Evolutionary conservation across 768 basidiomycete genomes (phyloP).

Genomic region (Pholiota conissans): DNA sequence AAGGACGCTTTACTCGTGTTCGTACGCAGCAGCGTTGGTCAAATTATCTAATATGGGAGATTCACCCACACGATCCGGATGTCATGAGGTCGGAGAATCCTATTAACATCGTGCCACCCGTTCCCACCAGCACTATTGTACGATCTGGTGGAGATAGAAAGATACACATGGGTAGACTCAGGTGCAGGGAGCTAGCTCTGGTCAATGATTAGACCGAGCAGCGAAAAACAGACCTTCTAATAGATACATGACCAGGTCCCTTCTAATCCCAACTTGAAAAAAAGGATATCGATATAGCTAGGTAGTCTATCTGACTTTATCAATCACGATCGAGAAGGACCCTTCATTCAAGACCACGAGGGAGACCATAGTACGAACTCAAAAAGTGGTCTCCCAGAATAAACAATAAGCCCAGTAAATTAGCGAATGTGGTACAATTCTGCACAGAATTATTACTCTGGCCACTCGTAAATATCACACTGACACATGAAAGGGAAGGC

Average conservation of each 20-base stretch:
- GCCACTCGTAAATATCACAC: too few relatives aligned
- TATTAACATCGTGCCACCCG: not conserved
- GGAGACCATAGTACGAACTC: not conserved
- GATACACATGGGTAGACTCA: not conserved
- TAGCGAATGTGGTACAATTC: not conserved
- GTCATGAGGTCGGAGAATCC: not conserved
- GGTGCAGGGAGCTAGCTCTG: too few relatives aligned
- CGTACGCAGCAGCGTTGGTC: not conserved
- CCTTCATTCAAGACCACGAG: too few relatives aligned
- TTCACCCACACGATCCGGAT: not conserved
- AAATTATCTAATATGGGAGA: not conserved
- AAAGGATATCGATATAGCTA: too few relatives aligned
- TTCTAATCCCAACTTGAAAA: too few relatives aligned
- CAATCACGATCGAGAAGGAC: too few relatives aligned
- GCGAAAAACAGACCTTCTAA: not conserved
- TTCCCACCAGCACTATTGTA: not conserved
- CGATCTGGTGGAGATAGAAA: not conserved
- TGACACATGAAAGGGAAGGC: not conserved
- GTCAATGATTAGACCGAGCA: not conserved
- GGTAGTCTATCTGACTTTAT: too few relatives aligned
- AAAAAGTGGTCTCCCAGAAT: not conserved
- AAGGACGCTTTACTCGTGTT: not conserved
- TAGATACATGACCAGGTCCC: too few relatives aligned
- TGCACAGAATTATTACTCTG: too few relatives aligned
- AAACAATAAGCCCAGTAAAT: not conserved